Conservation (phyloP, 495 filamentous ascomycete genomes). For the Penicillium turbatum region DNA sequence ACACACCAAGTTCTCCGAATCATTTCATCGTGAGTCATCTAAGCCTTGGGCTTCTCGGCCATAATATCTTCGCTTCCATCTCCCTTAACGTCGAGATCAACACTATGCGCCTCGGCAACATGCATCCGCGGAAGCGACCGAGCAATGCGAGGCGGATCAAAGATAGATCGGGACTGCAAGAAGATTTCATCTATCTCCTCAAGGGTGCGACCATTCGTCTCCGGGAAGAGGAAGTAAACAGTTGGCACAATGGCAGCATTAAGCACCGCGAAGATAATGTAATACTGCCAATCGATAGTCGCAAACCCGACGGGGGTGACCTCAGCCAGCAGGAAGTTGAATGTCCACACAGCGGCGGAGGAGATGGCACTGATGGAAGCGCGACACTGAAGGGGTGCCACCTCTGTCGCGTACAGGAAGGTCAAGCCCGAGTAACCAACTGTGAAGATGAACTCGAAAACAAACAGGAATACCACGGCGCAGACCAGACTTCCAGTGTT, state of each 20-base stretch:
- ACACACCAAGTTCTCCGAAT: too few species aligned
- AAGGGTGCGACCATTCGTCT: constrained; percentile 56
- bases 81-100: background rate
- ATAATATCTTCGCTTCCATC: background rate
- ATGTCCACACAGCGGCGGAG: constrained; percentile 59
- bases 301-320: constrained; percentile 44
- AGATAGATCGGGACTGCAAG: constrained; percentile 26
- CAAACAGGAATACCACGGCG: constrained; percentile 40
- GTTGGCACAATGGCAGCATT: constrained; percentile 43
- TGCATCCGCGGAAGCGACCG: background rate
- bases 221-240: constrained; percentile 57
- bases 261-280: constrained; percentile 46
- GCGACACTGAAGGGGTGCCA: constrained; percentile 62
- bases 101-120: background rate
- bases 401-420: constrained; percentile 59
- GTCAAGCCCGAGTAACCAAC: constrained; percentile 61
- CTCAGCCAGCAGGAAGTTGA: constrained; percentile 44
- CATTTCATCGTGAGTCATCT: background rate
- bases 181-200: constrained; percentile 77
- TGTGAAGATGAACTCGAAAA: constrained; percentile 43
- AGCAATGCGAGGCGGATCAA: constrained; percentile 26
- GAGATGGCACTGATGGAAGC: constrained; percentile 62
- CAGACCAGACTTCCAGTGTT: constrained; percentile 37
- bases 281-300: constrained; percentile 43
- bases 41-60: background rate